phyloP scores from a whole-genome alignment of 1,139 yeast species.

The Nakaseomyces bracarensis region DNA sequence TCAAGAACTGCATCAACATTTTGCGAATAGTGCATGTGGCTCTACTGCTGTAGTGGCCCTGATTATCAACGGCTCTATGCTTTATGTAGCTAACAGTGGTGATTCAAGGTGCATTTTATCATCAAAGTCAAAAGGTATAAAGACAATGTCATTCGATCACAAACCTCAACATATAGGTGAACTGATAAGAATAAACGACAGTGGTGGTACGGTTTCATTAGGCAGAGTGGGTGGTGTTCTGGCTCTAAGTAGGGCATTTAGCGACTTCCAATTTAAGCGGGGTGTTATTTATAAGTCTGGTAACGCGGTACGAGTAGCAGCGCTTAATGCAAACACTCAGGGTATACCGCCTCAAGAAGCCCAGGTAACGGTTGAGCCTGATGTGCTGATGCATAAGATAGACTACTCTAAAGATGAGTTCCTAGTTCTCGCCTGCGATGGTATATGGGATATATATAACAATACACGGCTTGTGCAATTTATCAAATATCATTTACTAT shows the following conservation, averaged over 20 bases:
- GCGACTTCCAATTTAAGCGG: constrained; percentile 59
- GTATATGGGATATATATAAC: constrained; percentile 72
- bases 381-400: constrained; percentile 44
- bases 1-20: constrained; percentile 40
- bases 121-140: constrained; percentile 35
- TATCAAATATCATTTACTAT: constrained; percentile 49
- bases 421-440: constrained; percentile 65
- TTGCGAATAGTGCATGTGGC: constrained; percentile 47
- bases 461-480: constrained; percentile 46
- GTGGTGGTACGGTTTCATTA: constrained; percentile 62
- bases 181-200: constrained; percentile 59
- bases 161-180: constrained; percentile 75
- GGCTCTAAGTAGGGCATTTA: constrained; percentile 69
- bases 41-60: constrained; percentile 58
- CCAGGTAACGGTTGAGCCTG: constrained; percentile 62
- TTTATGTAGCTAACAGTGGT: constrained; percentile 62
- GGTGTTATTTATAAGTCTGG: constrained; percentile 34
- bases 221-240: constrained; percentile 66
- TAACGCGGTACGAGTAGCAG: constrained; percentile 7
- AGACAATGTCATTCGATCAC: constrained; percentile 64
- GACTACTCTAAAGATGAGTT: constrained; percentile 52
- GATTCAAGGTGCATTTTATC: constrained; percentile 65
- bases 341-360: constrained; percentile 34
- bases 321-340: constrained; percentile 11
- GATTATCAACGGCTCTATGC: constrained; percentile 39